phyloP scores from a whole-genome alignment of 1,284 basidiomycete species.

The Afroboletus lepidellus region DNA sequence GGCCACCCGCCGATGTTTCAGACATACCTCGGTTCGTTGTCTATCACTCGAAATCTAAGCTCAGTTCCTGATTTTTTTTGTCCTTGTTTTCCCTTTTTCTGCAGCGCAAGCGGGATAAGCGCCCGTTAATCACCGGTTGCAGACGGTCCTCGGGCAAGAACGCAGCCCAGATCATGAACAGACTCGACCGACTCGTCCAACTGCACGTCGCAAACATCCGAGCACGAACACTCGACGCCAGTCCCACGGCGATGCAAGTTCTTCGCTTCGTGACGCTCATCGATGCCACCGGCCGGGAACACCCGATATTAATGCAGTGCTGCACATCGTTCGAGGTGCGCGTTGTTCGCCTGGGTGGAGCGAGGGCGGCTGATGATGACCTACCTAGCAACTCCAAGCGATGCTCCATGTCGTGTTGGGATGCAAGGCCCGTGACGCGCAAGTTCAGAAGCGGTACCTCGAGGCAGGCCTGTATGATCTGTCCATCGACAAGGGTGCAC shows the following conservation, averaged over 20 bases:
- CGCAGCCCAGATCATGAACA: slow-evolving; percentile 19
- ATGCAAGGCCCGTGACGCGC: slow-evolving; percentile 20
- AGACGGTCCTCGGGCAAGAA: slow-evolving; percentile 14
- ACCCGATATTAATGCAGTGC: slow-evolving; percentile 27
- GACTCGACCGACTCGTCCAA: slow-evolving; percentile 23
- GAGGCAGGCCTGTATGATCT: slow-evolving; percentile 26
- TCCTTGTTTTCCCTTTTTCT: background rate
- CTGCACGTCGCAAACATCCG: slow-evolving; percentile 18
- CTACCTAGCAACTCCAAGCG: slow-evolving; percentile 21
- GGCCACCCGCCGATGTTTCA: slow-evolving; percentile 9
- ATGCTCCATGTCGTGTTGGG: slow-evolving; percentile 18
- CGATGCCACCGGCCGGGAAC: slow-evolving; percentile 26
- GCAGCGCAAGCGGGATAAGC: slow-evolving; percentile 23
- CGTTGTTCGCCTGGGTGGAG: background rate
- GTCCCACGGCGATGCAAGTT: slow-evolving; percentile 24
- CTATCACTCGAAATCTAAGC: background rate
- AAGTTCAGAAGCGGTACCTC: slow-evolving; percentile 26
- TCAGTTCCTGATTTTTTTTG: background rate
- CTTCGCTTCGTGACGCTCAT: slow-evolving; percentile 24
- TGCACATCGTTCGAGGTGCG: slow-evolving; percentile 28
- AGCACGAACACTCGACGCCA: slow-evolving; percentile 6
- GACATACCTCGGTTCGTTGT: slow-evolving; percentile 14
- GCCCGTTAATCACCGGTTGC: background rate
- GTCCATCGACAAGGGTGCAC: slow-evolving; percentile 21
- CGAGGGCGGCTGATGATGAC: background rate